A percentile compares a stretch with the other conserved stretches of the same genome.
phyloP scores from a whole-genome alignment of 1,284 basidiomycete genomes.

The Tilletia setariae region DNA sequence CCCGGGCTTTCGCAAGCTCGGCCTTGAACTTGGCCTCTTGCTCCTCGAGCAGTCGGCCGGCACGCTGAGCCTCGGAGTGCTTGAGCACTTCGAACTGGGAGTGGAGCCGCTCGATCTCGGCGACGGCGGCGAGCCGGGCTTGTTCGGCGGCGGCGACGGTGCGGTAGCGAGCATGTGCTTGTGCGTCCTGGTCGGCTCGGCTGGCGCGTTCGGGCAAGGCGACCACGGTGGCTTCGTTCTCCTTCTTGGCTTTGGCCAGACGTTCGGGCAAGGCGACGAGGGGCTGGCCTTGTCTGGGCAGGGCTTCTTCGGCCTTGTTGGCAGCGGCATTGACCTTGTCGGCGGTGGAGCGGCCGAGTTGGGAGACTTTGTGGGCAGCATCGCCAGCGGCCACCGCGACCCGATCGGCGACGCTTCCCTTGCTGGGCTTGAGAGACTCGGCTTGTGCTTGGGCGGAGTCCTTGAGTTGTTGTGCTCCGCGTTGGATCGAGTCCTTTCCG shows the following conservation, averaged over 20 bases:
- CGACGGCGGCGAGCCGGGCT: conserved; percentile 46
- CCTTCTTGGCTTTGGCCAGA: conserved; percentile 45
- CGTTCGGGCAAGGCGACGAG: conserved; percentile 49
- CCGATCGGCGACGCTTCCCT: conserved; percentile 33
- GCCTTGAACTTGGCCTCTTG: conserved; percentile 73
- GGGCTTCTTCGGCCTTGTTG: conserved; percentile 26
- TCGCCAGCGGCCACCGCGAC: conserved; percentile 60
- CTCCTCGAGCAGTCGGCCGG: conserved; percentile 61
- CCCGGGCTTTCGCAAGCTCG: conserved; percentile 66
- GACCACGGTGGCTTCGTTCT: conserved; percentile 24
- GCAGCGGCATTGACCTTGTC: not conserved
- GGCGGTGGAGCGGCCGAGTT: not conserved
- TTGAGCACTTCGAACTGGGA: conserved; percentile 45
- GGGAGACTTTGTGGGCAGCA: conserved; percentile 37
- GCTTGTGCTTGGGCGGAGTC: conserved; percentile 22
- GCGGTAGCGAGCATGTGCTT: conserved; percentile 56
- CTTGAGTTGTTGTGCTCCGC: conserved; percentile 41
- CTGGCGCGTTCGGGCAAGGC: conserved; percentile 67
- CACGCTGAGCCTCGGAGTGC: conserved; percentile 8
- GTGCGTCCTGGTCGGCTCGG: conserved; percentile 66
- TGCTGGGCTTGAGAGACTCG: not conserved
- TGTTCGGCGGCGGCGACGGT: conserved; percentile 12
- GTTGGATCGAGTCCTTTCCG: conserved; percentile 24
- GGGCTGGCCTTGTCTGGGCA: conserved; percentile 36
- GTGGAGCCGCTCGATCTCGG: conserved; percentile 74